Evolutionary conservation across 1,284 basidiomycete species (phyloP), one percentile per base, ranked within the genome.

Genomic region (Ganoderma sp.): DNA sequence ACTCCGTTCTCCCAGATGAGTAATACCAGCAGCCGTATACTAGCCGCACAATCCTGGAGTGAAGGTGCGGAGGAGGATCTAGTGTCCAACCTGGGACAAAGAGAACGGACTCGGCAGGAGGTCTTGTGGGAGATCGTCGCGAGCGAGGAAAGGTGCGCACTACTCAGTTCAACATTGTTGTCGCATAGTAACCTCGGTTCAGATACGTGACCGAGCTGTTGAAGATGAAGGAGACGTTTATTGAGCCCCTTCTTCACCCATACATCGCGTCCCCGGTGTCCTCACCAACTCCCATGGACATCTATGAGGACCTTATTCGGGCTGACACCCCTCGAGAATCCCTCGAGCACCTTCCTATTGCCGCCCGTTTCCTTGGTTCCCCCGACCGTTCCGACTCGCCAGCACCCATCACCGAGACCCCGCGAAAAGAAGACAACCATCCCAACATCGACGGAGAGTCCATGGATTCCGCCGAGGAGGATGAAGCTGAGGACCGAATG

Each of bases 41-140:
- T 93, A 54, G 88, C 91, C 34, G 94, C 92, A 0, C 85, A 90
- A 67, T 97, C 95, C 48, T 99, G 97, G 97, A 96, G 94, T 76
- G 95, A 98, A 79, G 93, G 94, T 76, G 96, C 96, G 9, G 94
- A 98, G 78, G 94, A 95, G 67, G 97, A 99, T 78, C 88, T 99
- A 41, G 95, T 99, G 9, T 90, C 91, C 54, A 97, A 99, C 77
- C 84, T 99, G 25, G 95, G 96, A 25, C 91, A 95, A 28, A 87
- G 96, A 67, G 97, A 99, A 79, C 88, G 97, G 63, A 98, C 96
- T 39, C 87, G 97, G 63, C 97, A 99, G 79, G 97, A 99, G 82
- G 97, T 99, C 3, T 81, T 99, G 42, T 98, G 96, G 87, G 97
- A 99, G 82, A 99, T 99, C 74, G 97, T 99, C 59, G 93, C 94